A percentile compares a stretch with the other conserved stretches of the same genome.
Evolutionary conservation across 2,329 filamentous ascomycete species (phyloP).

Genomic region (Penicillium sp.): DNA sequence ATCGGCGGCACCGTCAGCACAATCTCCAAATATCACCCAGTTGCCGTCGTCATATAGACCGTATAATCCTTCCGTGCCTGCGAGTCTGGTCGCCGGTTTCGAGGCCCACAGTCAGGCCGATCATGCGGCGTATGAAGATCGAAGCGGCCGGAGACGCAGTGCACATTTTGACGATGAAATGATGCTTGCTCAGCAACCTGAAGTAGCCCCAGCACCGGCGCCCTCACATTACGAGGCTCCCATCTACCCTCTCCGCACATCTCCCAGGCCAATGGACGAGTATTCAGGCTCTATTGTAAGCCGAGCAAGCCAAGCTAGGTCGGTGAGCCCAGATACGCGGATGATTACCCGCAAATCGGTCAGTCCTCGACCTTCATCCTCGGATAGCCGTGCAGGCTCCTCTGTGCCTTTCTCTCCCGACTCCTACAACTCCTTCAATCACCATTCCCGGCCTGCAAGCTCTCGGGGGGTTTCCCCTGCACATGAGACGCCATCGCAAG

Average conservation of each 20-base stretch:
- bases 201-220: neutral
- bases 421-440: constrained; percentile 60
- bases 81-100: constrained; percentile 44
- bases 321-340: constrained; percentile 31
- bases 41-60: constrained; percentile 26
- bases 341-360: constrained; percentile 56
- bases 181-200: constrained; percentile 17
- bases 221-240: constrained; percentile 21
- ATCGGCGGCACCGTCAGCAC: constrained; percentile 14
- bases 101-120: constrained; percentile 34
- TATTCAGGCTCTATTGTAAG: constrained; percentile 21
- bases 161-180: constrained; percentile 28
- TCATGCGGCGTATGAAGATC: constrained; percentile 28
- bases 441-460: constrained; percentile 36
- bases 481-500: constrained; percentile 40
- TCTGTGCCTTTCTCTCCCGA: constrained; percentile 60
- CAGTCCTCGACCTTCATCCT: constrained; percentile 53
- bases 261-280: constrained; percentile 29
- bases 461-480: constrained; percentile 33
- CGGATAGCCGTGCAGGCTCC: constrained; percentile 40
- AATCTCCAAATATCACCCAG: constrained; percentile 19
- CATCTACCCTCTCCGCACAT: constrained; percentile 29
- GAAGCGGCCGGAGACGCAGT: constrained; percentile 25
- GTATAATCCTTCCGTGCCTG: constrained; percentile 34
- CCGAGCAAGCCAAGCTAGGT: constrained; percentile 30